Conservation (phyloP, 306 rosid species). For the Vigna hirtella region DNA sequence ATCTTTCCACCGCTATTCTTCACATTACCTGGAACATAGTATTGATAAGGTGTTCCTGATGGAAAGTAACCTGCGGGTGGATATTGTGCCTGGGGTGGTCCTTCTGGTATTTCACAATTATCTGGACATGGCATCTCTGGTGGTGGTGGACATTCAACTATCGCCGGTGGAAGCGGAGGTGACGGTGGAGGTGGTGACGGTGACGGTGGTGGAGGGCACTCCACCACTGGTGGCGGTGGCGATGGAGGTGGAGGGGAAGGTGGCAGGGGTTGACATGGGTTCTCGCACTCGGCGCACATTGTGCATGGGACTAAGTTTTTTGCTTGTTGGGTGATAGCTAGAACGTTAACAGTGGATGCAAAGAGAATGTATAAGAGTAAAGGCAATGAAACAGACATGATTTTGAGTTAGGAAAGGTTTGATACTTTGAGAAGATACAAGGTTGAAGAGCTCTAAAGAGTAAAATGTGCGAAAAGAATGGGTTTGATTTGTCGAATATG, state of each 20-base stretch:
- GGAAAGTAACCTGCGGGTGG: slow-evolving; percentile 21
- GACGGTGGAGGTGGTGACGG: slow-evolving; percentile 42
- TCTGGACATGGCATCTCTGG: slow-evolving; percentile 43
- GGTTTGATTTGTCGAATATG: neutral
- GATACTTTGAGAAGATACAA: neutral
- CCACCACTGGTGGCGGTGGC: slow-evolving; percentile 54
- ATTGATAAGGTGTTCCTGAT: slow-evolving; percentile 36
- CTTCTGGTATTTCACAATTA: slow-evolving; percentile 36
- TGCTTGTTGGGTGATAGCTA: slow-evolving; percentile 15
- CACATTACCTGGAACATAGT: slow-evolving; percentile 26
- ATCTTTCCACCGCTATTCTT: slow-evolving; percentile 25
- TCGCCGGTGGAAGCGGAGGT: slow-evolving; percentile 36
- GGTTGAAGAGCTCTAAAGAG: neutral
- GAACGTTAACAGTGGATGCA: neutral
- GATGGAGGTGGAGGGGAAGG: slow-evolving; percentile 63
- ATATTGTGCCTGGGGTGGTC: neutral
- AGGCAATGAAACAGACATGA: slow-evolving; percentile 30
- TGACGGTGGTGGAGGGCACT: slow-evolving; percentile 54
- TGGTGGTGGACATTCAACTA: slow-evolving; percentile 58
- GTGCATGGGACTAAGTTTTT: slow-evolving; percentile 58
- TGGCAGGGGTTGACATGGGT: slow-evolving; percentile 59
- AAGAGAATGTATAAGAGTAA: slow-evolving; percentile 14
- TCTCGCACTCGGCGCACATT: slow-evolving; percentile 65
- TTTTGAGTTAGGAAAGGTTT: neutral
- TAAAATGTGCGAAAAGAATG: neutral